Conservation (phyloP, 164 flowering plant species). For the Kingdonia uniflora region DNA sequence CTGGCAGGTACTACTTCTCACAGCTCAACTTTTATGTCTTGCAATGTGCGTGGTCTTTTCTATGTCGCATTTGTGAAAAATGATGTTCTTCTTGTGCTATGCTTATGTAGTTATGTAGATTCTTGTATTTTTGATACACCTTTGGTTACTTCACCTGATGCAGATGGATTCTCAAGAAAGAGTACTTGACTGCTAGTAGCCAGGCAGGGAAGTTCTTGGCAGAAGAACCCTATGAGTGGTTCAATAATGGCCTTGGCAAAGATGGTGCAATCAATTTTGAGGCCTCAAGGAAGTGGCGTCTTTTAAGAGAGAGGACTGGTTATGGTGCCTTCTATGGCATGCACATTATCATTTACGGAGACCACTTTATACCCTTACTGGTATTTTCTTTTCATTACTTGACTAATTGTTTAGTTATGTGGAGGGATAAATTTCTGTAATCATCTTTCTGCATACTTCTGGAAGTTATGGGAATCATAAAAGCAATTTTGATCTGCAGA, state of each 20-base stretch:
- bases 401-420: too few relatives aligned
- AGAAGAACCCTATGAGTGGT: slow-evolving; percentile 92
- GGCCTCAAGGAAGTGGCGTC: slow-evolving; percentile 98
- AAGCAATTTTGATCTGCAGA: too few relatives aligned
- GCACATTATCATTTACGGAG: slow-evolving; percentile 82
- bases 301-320: slow-evolving; percentile 70
- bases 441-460: too few relatives aligned
- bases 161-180: slow-evolving; percentile 94
- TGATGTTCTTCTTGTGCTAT: too few relatives aligned
- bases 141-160: slow-evolving; percentile 5
- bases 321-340: slow-evolving; percentile 92
- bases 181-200: slow-evolving; percentile 62
- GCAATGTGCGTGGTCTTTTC: too few relatives aligned
- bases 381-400: slow-evolving; percentile 25
- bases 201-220: slow-evolving; percentile 66
- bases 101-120: too few relatives aligned
- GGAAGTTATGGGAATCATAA: too few relatives aligned
- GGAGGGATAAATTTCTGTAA: too few relatives aligned
- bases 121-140: too few relatives aligned
- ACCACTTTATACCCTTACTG: slow-evolving; percentile 79
- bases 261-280: slow-evolving; percentile 83
- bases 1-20: slow-evolving; percentile 99
- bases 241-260: slow-evolving; percentile 56
- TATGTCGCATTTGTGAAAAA: too few relatives aligned
- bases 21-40: too few relatives aligned